Evolutionary conservation across 805 yeast species (phyloP).

Genomic region (Starmera caribaea): DNA sequence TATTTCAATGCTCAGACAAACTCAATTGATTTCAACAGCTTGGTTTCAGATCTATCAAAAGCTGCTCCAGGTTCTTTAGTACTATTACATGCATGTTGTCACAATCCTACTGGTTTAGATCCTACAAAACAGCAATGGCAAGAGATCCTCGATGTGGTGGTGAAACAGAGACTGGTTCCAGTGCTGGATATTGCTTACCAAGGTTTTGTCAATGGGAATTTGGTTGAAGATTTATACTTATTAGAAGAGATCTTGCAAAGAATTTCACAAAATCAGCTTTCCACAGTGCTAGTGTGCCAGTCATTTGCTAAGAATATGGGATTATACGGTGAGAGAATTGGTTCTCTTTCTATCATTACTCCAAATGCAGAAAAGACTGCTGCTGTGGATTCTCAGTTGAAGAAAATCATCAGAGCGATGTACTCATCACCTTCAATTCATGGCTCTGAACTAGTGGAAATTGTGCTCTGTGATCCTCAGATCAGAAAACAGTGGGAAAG

Average conservation of each 20-base stretch:
- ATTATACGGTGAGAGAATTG: conserved; percentile 90
- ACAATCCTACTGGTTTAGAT: conserved; percentile 95
- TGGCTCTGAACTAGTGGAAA: conserved; percentile 83
- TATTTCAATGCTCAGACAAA: conserved; percentile 61
- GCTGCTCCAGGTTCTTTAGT: conserved; percentile 56
- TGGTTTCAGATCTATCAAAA: conserved; percentile 45
- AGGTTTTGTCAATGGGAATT: conserved; percentile 84
- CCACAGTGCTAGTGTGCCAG: conserved; percentile 63
- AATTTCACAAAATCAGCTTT: conserved; percentile 31
- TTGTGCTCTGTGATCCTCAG: conserved; percentile 51
- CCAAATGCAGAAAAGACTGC: conserved; percentile 41
- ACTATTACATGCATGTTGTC: conserved; percentile 89
- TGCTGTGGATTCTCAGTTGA: conserved; percentile 67
- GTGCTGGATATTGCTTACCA: conserved; percentile 92
- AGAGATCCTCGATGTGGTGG: conserved; percentile 54
- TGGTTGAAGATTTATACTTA: conserved; percentile 60
- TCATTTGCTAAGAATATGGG: conserved; percentile 95
- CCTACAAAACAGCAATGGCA: conserved; percentile 78
- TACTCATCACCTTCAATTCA: conserved; percentile 93
- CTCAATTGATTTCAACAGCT: conserved; percentile 53
- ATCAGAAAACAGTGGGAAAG: conserved; percentile 67
- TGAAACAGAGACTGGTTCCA: conserved; percentile 56
- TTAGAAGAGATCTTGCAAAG: conserved; percentile 34
- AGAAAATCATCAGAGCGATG: conserved; percentile 74
- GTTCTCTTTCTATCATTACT: conserved; percentile 61